Percentiles rank a stretch among this genome's conserved stretches.
phyloP scores from a whole-genome alignment of 1,284 basidiomycete species.

The Takashimella tepidaria region DNA sequence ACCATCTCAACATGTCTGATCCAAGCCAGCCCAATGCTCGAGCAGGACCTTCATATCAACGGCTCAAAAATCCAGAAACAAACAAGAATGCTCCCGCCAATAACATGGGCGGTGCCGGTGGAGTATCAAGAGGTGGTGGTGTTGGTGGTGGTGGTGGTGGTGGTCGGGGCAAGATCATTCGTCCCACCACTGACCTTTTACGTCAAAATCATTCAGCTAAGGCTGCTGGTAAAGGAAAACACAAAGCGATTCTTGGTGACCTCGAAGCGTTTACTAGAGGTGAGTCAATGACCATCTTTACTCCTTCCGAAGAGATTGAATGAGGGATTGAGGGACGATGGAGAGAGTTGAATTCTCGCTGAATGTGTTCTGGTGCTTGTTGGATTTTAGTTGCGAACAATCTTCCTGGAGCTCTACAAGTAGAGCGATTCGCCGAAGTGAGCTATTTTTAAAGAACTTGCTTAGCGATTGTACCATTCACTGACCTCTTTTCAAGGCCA shows the following conservation, averaged over 20 bases:
- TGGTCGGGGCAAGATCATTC: conserved; percentile 22
- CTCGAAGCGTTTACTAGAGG: conserved; percentile 25
- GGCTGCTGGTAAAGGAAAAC: conserved; percentile 32
- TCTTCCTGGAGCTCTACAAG: conserved; percentile 69
- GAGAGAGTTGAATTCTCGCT: too few species aligned
- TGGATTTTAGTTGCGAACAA: conserved; percentile 56
- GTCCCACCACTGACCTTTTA: conserved; percentile 32
- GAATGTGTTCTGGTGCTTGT: too few species aligned
- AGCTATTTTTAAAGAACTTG: too few species aligned
- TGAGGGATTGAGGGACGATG: too few species aligned
- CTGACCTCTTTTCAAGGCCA: conserved; percentile 53
- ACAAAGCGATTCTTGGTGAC: conserved; percentile 24
- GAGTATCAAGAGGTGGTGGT: conserved; percentile 10
- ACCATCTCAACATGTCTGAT: not conserved
- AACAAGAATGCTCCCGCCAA: too few species aligned
- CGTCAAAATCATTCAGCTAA: conserved; percentile 15
- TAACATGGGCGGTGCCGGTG: not conserved
- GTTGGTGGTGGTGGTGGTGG: conserved; percentile 11
- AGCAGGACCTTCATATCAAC: not conserved
- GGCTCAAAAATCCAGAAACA: too few species aligned
- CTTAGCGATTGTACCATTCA: not conserved
- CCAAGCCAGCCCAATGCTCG: not conserved
- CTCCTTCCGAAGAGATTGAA: too few species aligned
- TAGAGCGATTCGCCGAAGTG: conserved; percentile 81
- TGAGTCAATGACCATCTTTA: conserved; percentile 12